Percentiles rank a stretch among this genome's conserved stretches.
Evolutionary conservation across 1,139 yeast species (phyloP).

Genomic region (Waltiozyma sp.): DNA sequence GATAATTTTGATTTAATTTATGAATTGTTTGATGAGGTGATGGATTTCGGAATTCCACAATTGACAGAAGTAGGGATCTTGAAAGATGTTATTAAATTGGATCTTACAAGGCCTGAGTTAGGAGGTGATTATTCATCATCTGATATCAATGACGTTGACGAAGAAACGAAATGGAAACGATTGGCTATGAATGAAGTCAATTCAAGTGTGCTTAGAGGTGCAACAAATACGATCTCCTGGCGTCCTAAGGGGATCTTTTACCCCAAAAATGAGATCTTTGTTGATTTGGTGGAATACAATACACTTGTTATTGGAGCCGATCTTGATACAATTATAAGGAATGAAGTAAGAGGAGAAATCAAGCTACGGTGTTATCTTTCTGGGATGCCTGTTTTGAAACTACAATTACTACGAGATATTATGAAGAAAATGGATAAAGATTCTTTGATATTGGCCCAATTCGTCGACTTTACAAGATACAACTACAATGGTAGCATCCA

Average conservation of each 20-base stretch:
- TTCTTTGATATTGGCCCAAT: constrained; percentile 61
- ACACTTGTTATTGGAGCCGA: constrained; percentile 52
- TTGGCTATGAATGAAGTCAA: constrained; percentile 27
- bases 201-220: constrained; percentile 58
- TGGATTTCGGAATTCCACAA: constrained; percentile 67
- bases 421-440: constrained; percentile 11
- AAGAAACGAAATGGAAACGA: constrained; percentile 8
- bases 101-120: constrained; percentile 22
- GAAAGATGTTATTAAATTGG: constrained; percentile 45
- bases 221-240: constrained; percentile 70
- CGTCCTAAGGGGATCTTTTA: constrained; percentile 73
- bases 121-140: constrained; percentile 8
- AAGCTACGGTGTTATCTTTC: constrained; percentile 57
- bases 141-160: constrained; percentile 7
- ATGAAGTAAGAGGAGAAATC: constrained; percentile 55
- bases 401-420: constrained; percentile 49
- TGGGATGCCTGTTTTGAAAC: constrained; percentile 66
- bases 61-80: constrained; percentile 62
- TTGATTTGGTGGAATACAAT: constrained; percentile 59
- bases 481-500: constrained; percentile 41
- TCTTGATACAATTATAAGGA: constrained; percentile 36
- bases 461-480: constrained; percentile 57
- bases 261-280: constrained; percentile 67
- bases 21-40: constrained; percentile 62
- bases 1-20: constrained; percentile 62